Evolutionary conservation across 2,329 filamentous ascomycete genomes (phyloP), one percentile per base, ranked within the genome.

Genomic region (Cladosporium colombiae): DNA sequence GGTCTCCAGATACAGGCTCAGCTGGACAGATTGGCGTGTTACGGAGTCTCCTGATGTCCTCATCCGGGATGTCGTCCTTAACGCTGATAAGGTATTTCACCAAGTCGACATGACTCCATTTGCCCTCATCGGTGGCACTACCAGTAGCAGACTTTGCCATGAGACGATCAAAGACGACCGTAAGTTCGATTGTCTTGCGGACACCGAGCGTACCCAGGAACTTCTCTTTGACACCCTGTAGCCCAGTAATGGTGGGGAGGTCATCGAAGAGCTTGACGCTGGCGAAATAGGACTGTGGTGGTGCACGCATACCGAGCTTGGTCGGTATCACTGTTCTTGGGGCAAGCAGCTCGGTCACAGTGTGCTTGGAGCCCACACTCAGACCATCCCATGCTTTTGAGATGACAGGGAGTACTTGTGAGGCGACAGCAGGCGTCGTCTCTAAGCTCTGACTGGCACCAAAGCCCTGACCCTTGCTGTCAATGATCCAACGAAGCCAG

Each of bases 201-300:
- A 99, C 93, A 3, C 95, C 94, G 35, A 99, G 82, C 1, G 91
- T 86, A 2, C 85, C 81, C 52, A 99, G 79, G 68, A 99, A 91
- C 76, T 96, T 97, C 55, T 98, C 94, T 75, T 97, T 98, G 14
- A 97, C 86, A 35, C 88, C 87, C 49, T 89, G 88, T 52, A 93
- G 88, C 14, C 87, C 88, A 69, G 89, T 86, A 1, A 98, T 88
- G 14, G 90, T 89, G 0, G 95, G 93, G 18, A 99, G 82, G 75
- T 99, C 95, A 68, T 97, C 93, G 74, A 99, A 99, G 0, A 99
- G 82, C 76, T 92, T 95, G 44, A 99, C 95, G n/a, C 88, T 90
- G 1, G 91, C 88, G 74, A 99, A 97, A 77, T 97, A 99, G 0
- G 95, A 89, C 70, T 98, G 93, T 3, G 82, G 80, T 5, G 95